Evolutionary conservation across 2,329 filamentous ascomycete genomes (phyloP).

Genomic region (Colletotrichum acutatum): DNA sequence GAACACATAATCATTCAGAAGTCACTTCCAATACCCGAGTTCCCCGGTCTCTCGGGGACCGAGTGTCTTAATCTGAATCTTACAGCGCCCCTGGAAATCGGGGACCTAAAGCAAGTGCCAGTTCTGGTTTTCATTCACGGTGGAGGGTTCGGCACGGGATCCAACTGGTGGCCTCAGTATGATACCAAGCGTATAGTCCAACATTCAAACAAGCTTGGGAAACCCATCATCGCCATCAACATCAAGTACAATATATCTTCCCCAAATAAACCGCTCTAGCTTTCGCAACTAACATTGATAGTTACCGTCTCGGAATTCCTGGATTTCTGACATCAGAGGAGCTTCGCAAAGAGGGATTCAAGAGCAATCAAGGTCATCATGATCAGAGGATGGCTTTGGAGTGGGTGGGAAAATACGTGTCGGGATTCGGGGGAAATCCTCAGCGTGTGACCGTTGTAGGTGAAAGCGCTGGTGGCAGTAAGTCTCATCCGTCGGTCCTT

Average conservation of each 20-base stretch:
- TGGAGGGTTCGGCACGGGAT: constrained; percentile 60
- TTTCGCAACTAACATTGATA: constrained; percentile 34
- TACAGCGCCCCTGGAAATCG: constrained; percentile 49
- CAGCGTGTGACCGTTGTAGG: constrained; percentile 50
- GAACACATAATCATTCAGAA: constrained; percentile 63
- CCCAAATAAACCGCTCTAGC: too few species aligned
- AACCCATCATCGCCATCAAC: constrained; percentile 57
- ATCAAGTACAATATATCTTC: constrained; percentile 50
- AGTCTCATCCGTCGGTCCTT: constrained; percentile 28
- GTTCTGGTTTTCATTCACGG: constrained; percentile 66
- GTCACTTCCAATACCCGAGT: constrained; percentile 47
- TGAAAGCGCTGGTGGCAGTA: constrained; percentile 59
- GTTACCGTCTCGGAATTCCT: constrained; percentile 57
- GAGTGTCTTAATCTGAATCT: constrained; percentile 65
- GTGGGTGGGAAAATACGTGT: constrained; percentile 47
- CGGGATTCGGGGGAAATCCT: constrained; percentile 48
- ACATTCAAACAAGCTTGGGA: constrained; percentile 52
- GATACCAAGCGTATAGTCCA: constrained; percentile 57
- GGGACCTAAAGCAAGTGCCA: constrained; percentile 50
- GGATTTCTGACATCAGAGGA: constrained; percentile 61
- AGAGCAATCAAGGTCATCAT: constrained; percentile 55
- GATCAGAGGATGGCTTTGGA: constrained; percentile 48
- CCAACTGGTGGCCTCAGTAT: constrained; percentile 64
- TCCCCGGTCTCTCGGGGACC: constrained; percentile 55
- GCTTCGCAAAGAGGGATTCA: constrained; percentile 55